Percentiles rank a stretch among this genome's conserved stretches.
Conservation (phyloP, 169 alveolate genomes). For the Plasmodium yoelii region DNA sequence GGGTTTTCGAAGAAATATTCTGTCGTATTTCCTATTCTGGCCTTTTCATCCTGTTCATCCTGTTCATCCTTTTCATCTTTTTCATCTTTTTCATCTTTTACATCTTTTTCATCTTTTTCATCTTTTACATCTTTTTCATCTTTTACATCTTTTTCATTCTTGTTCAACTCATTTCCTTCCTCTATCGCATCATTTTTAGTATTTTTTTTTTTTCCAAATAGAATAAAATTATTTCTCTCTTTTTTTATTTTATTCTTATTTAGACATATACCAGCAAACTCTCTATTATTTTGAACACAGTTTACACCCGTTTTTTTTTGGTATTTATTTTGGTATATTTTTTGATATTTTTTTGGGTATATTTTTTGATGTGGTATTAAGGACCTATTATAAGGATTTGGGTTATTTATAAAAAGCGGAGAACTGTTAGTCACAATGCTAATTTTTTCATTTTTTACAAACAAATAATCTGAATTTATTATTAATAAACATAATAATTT, state of each 20-base stretch:
- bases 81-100: constrained; percentile 2
- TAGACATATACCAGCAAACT: too few species aligned
- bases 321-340: too few species aligned
- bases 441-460: constrained; percentile 47
- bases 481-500: constrained; percentile 11
- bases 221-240: neutral
- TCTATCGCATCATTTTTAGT: neutral
- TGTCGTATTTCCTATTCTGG: neutral
- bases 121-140: neutral
- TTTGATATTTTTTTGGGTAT: too few species aligned
- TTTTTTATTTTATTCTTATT: neutral
- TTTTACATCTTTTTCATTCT: neutral
- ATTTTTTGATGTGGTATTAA: too few species aligned
- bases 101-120: too few species aligned
- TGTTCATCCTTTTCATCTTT: neutral
- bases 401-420: constrained; percentile 32
- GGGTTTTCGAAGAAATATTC: neutral
- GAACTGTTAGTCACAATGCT: neutral
- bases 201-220: neutral
- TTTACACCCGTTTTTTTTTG: too few species aligned
- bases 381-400: too few species aligned
- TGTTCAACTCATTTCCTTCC: neutral
- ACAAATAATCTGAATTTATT: constrained; percentile 2
- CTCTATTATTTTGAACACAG: too few species aligned
- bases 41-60: neutral